Evolutionary conservation across 352 stramenopile species (phyloP).

Genomic region (Pythium periplocum): DNA sequence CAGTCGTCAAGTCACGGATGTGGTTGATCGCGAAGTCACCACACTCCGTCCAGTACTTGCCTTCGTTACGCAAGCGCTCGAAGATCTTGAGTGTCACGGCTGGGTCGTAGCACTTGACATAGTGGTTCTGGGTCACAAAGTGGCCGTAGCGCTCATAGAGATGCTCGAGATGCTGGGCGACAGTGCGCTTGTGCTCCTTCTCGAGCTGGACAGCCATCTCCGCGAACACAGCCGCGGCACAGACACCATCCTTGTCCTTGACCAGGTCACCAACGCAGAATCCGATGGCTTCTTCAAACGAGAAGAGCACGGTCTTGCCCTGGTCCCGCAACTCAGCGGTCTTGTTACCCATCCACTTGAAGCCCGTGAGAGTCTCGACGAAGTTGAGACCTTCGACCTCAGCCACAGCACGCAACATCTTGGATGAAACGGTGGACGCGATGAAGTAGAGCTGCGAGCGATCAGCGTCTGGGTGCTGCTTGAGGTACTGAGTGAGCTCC

Average conservation of each 20-base stretch:
- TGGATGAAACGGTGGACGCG: slow-evolving; percentile 95
- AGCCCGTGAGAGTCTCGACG: slow-evolving; percentile 97
- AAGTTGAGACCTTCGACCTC: slow-evolving; percentile 92
- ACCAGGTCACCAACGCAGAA: slow-evolving; percentile 96
- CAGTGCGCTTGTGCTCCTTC: slow-evolving; percentile 41
- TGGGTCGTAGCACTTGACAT: slow-evolving; percentile 94
- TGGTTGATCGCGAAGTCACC: slow-evolving; percentile 74
- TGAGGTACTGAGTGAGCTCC: slow-evolving; percentile 73
- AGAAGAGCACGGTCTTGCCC: slow-evolving; percentile 93
- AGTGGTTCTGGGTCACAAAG: slow-evolving; percentile 97
- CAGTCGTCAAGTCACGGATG: slow-evolving; percentile 87
- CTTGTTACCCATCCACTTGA: slow-evolving; percentile 98
- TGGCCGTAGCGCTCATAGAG: slow-evolving; percentile 95
- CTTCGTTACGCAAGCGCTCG: slow-evolving; percentile 85
- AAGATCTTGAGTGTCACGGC: slow-evolving; percentile 88
- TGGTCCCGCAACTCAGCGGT: slow-evolving; percentile 66
- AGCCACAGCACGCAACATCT: slow-evolving; percentile 94
- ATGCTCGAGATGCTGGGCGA: slow-evolving; percentile 71
- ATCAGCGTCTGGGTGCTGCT: slow-evolving; percentile 46
- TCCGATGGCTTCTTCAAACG: slow-evolving; percentile 98
- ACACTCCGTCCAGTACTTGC: slow-evolving; percentile 80
- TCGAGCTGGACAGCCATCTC: slow-evolving; percentile 86
- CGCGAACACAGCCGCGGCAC: slow-evolving; percentile 85
- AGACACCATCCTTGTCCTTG: slow-evolving; percentile 98
- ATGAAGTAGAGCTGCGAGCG: slow-evolving; percentile 85